Base-by-base conservation (phyloP, 176 grass and related monocot genomes). In the Musa acuminata region DNA sequence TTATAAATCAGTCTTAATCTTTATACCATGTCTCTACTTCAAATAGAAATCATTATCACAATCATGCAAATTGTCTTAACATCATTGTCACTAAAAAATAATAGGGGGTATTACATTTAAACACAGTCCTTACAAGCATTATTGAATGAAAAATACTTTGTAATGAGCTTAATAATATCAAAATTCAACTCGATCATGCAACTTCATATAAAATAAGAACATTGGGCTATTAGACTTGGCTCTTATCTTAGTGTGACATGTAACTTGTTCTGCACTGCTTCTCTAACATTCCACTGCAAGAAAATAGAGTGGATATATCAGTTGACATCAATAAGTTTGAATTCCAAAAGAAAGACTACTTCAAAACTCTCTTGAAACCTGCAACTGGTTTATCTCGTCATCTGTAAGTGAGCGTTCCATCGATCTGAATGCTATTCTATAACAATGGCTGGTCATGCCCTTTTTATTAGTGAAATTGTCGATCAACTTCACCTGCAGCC, bases 401-500 rank as follows among this genome's bases (percentile, higher is more conserved):
- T 97, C 90, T 4, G 94, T 91, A 13, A 97, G 90, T 1, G 94
- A 97, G 13, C 90, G 83, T 62, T 97, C 94, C 87, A 85, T 97
- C 14, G 90, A 93, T 71, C 94, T 86, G 79, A 91, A 97, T 8
- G 90, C 84, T 80, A 97, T 91, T 75, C 95, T 87, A 72, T 98
- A 93, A 82, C 90, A 98, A 76, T 98, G 90, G 57, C 95, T 98
- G 8, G 95, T 93, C 90, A 93, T 91, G 52, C 95, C 95, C 84
- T 98, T 93, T 84, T 98, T 98, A 75, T 93, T 93, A 8, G 95
- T 98, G 62, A 93, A 93, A 89, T 93, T 93, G 67, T 98, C 95
- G 29, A 98, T 98, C 69, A 98, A 73, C 52, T 88, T 87, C 72
- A 93, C 90, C 95, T 98, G 83, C 63, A 71, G 27, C 26, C 63